A percentile compares a stretch with the other conserved stretches of the same genome.
phyloP scores from a whole-genome alignment of 345 rosid species.

The Heritiera littoralis region DNA sequence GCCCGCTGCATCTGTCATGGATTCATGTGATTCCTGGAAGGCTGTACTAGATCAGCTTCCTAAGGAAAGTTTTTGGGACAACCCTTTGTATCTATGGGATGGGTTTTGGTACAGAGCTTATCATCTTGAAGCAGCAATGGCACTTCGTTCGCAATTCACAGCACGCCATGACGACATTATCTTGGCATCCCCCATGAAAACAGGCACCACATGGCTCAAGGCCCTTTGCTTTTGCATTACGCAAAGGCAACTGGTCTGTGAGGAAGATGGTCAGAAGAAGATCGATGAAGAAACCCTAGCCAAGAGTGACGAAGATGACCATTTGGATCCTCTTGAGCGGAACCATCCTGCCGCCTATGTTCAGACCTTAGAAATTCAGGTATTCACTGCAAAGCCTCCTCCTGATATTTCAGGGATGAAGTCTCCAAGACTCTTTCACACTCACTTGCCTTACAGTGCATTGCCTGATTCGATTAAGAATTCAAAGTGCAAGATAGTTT shows the following conservation, averaged over 20 bases:
- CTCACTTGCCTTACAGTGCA: slow-evolving; percentile 35
- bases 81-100: slow-evolving; percentile 22
- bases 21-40: background rate
- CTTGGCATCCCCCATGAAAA: slow-evolving; percentile 40
- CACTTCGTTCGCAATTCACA: slow-evolving; percentile 24
- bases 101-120: slow-evolving; percentile 28
- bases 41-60: slow-evolving; percentile 24
- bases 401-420: slow-evolving; percentile 18
- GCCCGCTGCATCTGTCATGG: slow-evolving; percentile 3
- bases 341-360: slow-evolving; percentile 27
- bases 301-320: background rate
- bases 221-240: slow-evolving; percentile 34
- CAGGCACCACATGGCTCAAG: slow-evolving; percentile 46
- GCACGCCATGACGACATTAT: slow-evolving; percentile 28
- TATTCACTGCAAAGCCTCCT: slow-evolving; percentile 2
- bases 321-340: slow-evolving; percentile 18
- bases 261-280: background rate
- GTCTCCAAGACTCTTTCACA: slow-evolving; percentile 32
- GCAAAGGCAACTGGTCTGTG: background rate
- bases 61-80: slow-evolving; percentile 24
- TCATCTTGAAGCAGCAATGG: slow-evolving; percentile 19
- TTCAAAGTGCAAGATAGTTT: slow-evolving; percentile 34
- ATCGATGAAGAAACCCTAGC: background rate
- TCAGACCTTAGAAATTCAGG: slow-evolving; percentile 27
- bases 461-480: slow-evolving; percentile 33